Conservation (phyloP, 495 filamentous ascomycete species). For the Entonaema liquescens region DNA sequence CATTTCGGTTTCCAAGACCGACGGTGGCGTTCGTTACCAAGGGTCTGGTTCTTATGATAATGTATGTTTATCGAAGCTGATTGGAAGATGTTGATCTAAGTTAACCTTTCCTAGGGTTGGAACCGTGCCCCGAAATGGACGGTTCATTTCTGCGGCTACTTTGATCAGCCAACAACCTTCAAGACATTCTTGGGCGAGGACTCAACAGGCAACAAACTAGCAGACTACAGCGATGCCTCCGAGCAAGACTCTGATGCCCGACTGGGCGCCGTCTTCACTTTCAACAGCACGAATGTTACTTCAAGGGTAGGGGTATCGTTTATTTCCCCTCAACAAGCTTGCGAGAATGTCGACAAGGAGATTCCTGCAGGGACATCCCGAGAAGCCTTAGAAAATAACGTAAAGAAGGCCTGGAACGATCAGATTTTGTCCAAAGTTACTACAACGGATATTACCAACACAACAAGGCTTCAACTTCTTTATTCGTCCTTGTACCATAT, state of each 20-base stretch:
- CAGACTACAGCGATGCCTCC: conserved; percentile 38
- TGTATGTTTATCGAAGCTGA: conserved; percentile 48
- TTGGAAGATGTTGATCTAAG: not conserved
- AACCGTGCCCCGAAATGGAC: conserved; percentile 66
- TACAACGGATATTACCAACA: conserved; percentile 63
- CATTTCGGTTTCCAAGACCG: conserved; percentile 56
- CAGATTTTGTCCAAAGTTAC: conserved; percentile 70
- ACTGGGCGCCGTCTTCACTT: conserved; percentile 57
- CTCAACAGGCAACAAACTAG: conserved; percentile 35
- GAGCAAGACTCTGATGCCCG: conserved; percentile 42
- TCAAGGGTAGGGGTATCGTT: conserved; percentile 78
- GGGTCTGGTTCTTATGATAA: conserved; percentile 74
- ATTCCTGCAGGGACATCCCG: conserved; percentile 63
- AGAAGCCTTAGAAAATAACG: conserved; percentile 56
- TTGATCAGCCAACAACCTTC: conserved; percentile 55
- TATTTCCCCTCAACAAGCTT: conserved; percentile 71
- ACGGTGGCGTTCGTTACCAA: conserved; percentile 61
- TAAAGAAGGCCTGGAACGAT: conserved; percentile 64
- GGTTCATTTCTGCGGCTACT: conserved; percentile 75
- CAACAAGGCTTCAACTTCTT: conserved; percentile 64
- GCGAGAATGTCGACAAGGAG: conserved; percentile 64
- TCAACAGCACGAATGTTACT: conserved; percentile 52
- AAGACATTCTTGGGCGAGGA: conserved; percentile 64
- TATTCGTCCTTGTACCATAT: conserved; percentile 75
- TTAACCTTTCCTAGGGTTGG: conserved; percentile 47